Base-by-base conservation (phyloP, 148 eudicot genomes). In the Vaccinium macrocarpon region DNA sequence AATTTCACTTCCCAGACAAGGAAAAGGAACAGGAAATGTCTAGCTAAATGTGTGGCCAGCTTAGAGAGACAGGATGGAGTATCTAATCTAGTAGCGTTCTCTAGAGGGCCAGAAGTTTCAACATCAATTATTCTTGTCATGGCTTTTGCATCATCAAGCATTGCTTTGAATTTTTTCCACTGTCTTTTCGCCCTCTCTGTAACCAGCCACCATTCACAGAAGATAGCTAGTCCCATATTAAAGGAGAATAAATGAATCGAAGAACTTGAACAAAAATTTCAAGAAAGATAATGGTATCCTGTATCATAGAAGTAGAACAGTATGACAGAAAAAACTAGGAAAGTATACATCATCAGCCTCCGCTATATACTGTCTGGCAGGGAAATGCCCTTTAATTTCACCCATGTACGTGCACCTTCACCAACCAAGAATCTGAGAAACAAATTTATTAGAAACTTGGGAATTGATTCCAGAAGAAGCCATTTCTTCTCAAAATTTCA, bases 351-450 rank as follows among this genome's bases (percentile, higher is more conserved):
- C 86, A 61, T 97, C 91, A 52, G 89, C 92, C 82, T n/a, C 94
- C 71, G 27, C 84, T 62, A 87, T 62, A 87, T 62, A 49, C 90
- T 87, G 50, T 78, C 90, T 35, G 89, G 90, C 29, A 89, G 62
- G 75, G 74, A 76, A 83, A 97, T 79, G 66, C 92, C 95, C 86
- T 91, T 97, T 55, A 94, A 89, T 57, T 87, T 86, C 15, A 95
- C 98, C 99, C 99, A 97, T 83, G 32, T 46, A 29, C 86, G 91
- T 71, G 98, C 99, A 81, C 98, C 98, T 87, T 94, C 97, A 64
- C 98, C 98, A 83, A 90, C 99, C 88, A 97, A 91, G 88, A 97
- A 95, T 86, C 25, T 42, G 53, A 77, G 51, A 46, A 46, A 7
- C n/a, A 42, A 46, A 8, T 74, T 46, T 38, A 21, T 75, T 8